Evolutionary conservation across 2,329 filamentous ascomycete species (phyloP).

Genomic region (Karstenula rhodostoma): DNA sequence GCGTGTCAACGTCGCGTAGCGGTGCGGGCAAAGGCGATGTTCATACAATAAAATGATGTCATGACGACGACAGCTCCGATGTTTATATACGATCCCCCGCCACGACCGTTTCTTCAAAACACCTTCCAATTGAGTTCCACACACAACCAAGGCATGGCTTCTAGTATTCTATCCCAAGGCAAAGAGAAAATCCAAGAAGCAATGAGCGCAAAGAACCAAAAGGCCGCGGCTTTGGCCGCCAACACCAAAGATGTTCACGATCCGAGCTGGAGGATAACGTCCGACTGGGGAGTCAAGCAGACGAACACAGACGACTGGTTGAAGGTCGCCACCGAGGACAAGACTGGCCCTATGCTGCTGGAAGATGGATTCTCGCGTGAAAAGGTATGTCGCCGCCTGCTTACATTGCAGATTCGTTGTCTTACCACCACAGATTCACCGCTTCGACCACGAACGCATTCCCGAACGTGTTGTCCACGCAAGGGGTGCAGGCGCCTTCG

Average conservation of each 20-base stretch:
- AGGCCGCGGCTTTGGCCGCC: slow-evolving; percentile 67
- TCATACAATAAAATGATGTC: slow-evolving; percentile 14
- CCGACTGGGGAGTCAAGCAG: slow-evolving; percentile 79
- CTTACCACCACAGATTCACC: slow-evolving; percentile 64
- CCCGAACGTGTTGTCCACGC: slow-evolving; percentile 75
- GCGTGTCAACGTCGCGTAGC: slow-evolving; percentile 28
- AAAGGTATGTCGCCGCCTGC: slow-evolving; percentile 62
- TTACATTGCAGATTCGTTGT: not conserved
- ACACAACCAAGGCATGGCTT: slow-evolving; percentile 36
- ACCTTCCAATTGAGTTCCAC: slow-evolving; percentile 17
- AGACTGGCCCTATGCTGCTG: slow-evolving; percentile 71
- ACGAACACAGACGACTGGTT: slow-evolving; percentile 81
- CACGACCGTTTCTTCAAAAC: slow-evolving; percentile 12
- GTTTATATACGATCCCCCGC: slow-evolving; percentile 7
- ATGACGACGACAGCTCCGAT: slow-evolving; percentile 10
- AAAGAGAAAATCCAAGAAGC: slow-evolving; percentile 46
- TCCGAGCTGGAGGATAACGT: slow-evolving; percentile 69
- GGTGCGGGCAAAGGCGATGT: slow-evolving; percentile 17
- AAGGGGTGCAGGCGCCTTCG: slow-evolving; percentile 70
- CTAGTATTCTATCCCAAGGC: slow-evolving; percentile 37
- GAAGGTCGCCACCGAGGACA: slow-evolving; percentile 66
- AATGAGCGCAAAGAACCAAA: slow-evolving; percentile 53
- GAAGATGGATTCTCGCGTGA: slow-evolving; percentile 78
- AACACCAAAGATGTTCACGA: slow-evolving; percentile 67
- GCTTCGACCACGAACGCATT: slow-evolving; percentile 79